Base-by-base conservation (phyloP, 2,329 filamentous ascomycete genomes). In the Leptographium procerum region DNA sequence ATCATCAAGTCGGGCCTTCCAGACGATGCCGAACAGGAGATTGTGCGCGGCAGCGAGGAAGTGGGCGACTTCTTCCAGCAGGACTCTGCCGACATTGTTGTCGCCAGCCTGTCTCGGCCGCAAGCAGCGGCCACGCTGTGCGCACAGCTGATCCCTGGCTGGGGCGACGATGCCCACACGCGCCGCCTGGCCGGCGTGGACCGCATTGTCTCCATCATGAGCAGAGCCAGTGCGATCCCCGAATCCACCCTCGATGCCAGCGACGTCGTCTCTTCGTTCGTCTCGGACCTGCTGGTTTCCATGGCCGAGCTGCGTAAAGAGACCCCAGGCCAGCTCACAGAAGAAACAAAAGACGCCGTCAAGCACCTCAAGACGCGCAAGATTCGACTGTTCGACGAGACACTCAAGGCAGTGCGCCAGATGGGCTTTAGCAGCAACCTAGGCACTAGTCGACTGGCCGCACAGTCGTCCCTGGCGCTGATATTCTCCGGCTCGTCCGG, bases 341-440 rank as follows among this genome's bases (percentile, higher is more conserved):
- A 96, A 29, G 91, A 96, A 50, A 96, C 94, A 70, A 92, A 91
- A 68, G 81, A 85, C 13, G 71, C 81, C 19, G 83, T 96, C 61
- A 91, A 95, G 70, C 89, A 96, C 69, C 82, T 97, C 64, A 97
- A 96, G 75, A 85, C 84, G 3, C 83, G 89, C 65, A 99, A 99
- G 73, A 84, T 90, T 50, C 91, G 91, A 65, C 80, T 97, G 16
- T 94, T 95, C 65, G 88, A 90, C 1, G 92, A 97, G 65, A 91
- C 88, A 0, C 75, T 99, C 62, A 91, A 89, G 66, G 83, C 85
- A 26, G 75, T 96, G 31, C 84, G 90, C 40, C 82, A 86, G 59
- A 97, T 99, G 92, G 94, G 94, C 4, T 82, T 99, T 65, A 87
- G 86, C 65, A 84, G 86, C 56, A 96, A 96, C 67, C 77, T 95